Percentiles rank a stretch among this genome's conserved stretches.
Evolutionary conservation across 179 eudicot species (phyloP).

Genomic region (Silene noctiflora): DNA sequence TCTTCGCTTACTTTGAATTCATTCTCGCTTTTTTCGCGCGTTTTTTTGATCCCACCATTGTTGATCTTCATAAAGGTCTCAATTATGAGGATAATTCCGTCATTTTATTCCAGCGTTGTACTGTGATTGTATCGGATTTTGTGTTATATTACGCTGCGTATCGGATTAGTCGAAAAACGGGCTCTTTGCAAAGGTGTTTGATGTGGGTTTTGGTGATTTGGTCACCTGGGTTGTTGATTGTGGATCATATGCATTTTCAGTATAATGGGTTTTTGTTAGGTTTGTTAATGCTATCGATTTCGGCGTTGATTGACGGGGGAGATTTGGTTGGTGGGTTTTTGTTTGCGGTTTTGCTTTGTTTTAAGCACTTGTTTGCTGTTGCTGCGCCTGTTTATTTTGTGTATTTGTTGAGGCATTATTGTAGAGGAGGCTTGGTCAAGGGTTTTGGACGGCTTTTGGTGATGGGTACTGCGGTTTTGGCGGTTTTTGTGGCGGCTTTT

Average conservation of each 20-base stretch:
- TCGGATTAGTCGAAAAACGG: conserved; percentile 38
- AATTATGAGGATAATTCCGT: conserved; percentile 40
- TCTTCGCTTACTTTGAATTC: conserved; percentile 75
- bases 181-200: conserved; percentile 35
- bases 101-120: conserved; percentile 51
- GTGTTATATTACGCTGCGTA: conserved; percentile 40
- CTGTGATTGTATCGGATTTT: conserved; percentile 56
- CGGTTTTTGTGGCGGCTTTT: conserved; percentile 65
- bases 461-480: conserved; percentile 58
- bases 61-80: conserved; percentile 56
- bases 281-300: conserved; percentile 57
- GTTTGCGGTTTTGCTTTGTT: conserved; percentile 76
- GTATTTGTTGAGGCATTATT: conserved; percentile 83
- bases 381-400: conserved; percentile 95
- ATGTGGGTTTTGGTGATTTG: conserved; percentile 73
- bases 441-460: conserved; percentile 57
- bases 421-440: conserved; percentile 62
- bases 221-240: conserved; percentile 78
- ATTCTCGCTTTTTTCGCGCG: conserved; percentile 55
- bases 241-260: conserved; percentile 95
- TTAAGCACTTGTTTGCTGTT: conserved; percentile 92
- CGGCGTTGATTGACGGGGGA: conserved; percentile 58
- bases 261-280: conserved; percentile 93
- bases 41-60: conserved; percentile 54
- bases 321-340: conserved; percentile 84